phyloP scores from a whole-genome alignment of 164 flowering plant genomes.

The Nelumbo lutea region DNA sequence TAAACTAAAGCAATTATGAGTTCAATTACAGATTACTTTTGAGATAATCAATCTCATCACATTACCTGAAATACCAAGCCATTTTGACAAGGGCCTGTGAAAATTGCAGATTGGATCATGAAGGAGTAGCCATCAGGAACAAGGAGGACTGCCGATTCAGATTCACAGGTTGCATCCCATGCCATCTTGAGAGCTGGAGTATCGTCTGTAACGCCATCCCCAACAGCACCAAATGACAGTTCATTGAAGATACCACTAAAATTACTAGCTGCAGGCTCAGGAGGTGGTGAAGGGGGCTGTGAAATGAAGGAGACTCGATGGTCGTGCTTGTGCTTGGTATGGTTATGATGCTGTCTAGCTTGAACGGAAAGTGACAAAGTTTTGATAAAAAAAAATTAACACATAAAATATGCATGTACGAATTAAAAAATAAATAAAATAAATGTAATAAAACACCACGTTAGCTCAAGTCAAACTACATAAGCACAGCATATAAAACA shows the following conservation, averaged over 20 bases:
- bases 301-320: slow-evolving; percentile 19
- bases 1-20: too few species aligned
- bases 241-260: slow-evolving; percentile 41
- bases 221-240: slow-evolving; percentile 72
- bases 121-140: slow-evolving; percentile 58
- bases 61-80: slow-evolving; percentile 63
- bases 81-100: slow-evolving; percentile 80
- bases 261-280: slow-evolving; percentile 13
- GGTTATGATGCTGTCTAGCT: slow-evolving; percentile 23
- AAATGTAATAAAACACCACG: too few species aligned
- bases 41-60: too few species aligned
- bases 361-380: slow-evolving; percentile 10
- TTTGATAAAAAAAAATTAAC: too few species aligned
- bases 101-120: slow-evolving; percentile 77
- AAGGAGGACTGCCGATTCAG: slow-evolving; percentile 39
- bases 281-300: slow-evolving; percentile 26
- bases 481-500: too few species aligned
- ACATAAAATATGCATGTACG: too few species aligned
- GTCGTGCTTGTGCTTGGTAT: slow-evolving; percentile 19
- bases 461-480: too few species aligned
- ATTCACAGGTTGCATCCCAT: slow-evolving; percentile 78
- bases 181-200: slow-evolving; percentile 76
- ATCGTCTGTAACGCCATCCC: slow-evolving; percentile 82
- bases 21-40: too few species aligned
- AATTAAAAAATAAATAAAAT: too few species aligned